These are phyloP conservation scores for Penicillium sp. DNA, from an alignment of 2,329 filamentous ascomycete species.

Conservation along the genomic window DNA sequence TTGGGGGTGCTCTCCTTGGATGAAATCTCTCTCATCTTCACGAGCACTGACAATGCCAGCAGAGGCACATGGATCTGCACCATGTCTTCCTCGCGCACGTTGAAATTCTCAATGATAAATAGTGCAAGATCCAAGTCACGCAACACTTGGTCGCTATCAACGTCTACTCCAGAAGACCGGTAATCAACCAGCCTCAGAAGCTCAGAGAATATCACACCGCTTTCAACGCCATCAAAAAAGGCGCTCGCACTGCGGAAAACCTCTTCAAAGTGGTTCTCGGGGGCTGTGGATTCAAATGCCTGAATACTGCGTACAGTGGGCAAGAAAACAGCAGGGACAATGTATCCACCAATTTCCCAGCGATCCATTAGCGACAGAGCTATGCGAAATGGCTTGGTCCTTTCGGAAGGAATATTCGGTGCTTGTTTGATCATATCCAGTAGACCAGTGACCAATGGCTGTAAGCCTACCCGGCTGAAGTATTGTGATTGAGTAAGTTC, in stretches of 20 bases:
- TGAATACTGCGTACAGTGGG: slow-evolving; percentile 79
- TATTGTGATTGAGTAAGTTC: slow-evolving; percentile 67
- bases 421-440: slow-evolving; percentile 68
- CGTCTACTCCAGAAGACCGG: slow-evolving; percentile 50
- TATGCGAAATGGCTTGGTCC: slow-evolving; percentile 82
- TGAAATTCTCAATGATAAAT: slow-evolving; percentile 86
- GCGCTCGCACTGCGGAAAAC: slow-evolving; percentile 89
- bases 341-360: slow-evolving; percentile 90
- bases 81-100: slow-evolving; percentile 96
- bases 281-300: slow-evolving; percentile 65
- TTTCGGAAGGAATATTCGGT: slow-evolving; percentile 58
- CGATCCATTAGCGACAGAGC: slow-evolving; percentile 96
- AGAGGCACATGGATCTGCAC: slow-evolving; percentile 78
- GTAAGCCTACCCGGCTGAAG: slow-evolving; percentile 76
- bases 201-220: slow-evolving; percentile 85
- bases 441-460: slow-evolving; percentile 70
- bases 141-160: slow-evolving; percentile 48
- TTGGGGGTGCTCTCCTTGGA: slow-evolving; percentile 15
- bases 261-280: slow-evolving; percentile 73
- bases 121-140: slow-evolving; percentile 69
- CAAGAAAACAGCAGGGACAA: slow-evolving; percentile 85
- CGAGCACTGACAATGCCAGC: slow-evolving; percentile 62
- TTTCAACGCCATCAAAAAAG: slow-evolving; percentile 97
- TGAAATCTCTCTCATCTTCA: slow-evolving; percentile 42
- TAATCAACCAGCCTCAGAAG: slow-evolving; percentile 64